phyloP scores from a whole-genome alignment of 176 grass and related monocot species.

The Cocos nucifera region DNA sequence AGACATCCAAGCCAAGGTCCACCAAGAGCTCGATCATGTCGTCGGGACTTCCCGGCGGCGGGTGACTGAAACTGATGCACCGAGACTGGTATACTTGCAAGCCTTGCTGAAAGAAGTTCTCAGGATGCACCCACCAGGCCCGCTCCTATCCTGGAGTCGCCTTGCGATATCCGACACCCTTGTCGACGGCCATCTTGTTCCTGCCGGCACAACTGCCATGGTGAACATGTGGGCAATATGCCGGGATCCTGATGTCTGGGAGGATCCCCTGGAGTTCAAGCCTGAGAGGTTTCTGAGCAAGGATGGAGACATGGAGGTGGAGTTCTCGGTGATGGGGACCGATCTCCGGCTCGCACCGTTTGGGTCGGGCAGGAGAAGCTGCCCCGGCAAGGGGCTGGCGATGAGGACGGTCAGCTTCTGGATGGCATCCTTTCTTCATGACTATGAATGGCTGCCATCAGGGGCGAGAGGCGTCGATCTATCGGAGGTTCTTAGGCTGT shows the following conservation, averaged over 20 bases:
- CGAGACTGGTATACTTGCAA: constrained; percentile 56
- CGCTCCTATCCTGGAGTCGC: constrained; percentile 59
- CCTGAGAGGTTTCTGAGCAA: constrained; percentile 48
- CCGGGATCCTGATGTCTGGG: constrained; percentile 50
- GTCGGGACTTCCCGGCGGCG: constrained; percentile 20
- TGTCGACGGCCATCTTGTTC: constrained; percentile 52
- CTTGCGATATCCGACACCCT: constrained; percentile 48
- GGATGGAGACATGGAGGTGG: constrained; percentile 23
- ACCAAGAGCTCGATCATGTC: constrained; percentile 47
- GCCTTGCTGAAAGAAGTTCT: constrained; percentile 68
- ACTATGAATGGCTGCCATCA: constrained; percentile 51
- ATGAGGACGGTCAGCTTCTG: constrained; percentile 49
- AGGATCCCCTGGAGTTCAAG: constrained; percentile 45
- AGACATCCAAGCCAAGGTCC: constrained; percentile 50
- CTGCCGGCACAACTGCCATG: constrained; percentile 64
- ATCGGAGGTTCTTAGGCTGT: constrained; percentile 68
- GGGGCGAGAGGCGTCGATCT: constrained; percentile 32
- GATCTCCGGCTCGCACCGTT: constrained; percentile 72
- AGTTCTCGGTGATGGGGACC: constrained; percentile 47
- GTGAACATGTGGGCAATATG: constrained; percentile 90
- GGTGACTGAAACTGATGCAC: constrained; percentile 24
- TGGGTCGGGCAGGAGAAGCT: constrained; percentile 69
- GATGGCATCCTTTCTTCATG: constrained; percentile 71
- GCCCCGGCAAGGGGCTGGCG: constrained; percentile 62
- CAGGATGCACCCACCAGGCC: constrained; percentile 74